Evolutionary conservation across 441 rosid genomes (phyloP).

Genomic region (Rhodomyrtus psidioides): DNA sequence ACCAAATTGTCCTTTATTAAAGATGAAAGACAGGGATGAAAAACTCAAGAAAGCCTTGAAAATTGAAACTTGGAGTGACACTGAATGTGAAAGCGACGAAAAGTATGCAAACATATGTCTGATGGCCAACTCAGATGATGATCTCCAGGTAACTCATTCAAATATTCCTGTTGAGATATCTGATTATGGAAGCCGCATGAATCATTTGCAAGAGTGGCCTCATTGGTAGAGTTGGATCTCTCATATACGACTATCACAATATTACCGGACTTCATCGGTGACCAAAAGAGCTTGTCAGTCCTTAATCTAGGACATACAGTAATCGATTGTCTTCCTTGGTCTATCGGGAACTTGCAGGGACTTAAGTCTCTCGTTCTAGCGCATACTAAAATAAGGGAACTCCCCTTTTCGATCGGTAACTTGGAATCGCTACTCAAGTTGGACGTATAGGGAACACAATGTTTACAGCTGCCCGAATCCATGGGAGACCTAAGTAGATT

Average conservation of each 20-base stretch:
- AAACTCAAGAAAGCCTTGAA: too few species aligned
- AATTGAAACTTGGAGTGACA: too few species aligned
- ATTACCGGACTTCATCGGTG: background rate
- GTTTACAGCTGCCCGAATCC: fast-evolving
- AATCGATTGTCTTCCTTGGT: background rate
- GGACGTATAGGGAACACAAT: background rate
- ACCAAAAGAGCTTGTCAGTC: background rate
- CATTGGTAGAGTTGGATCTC: background rate
- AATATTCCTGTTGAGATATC: too few species aligned
- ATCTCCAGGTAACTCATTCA: too few species aligned
- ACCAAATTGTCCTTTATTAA: too few species aligned
- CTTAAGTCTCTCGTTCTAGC: background rate
- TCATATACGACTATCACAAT: background rate
- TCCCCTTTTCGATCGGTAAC: fast-evolving
- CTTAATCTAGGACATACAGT: fast-evolving
- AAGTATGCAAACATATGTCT: too few species aligned
- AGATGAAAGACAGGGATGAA: too few species aligned
- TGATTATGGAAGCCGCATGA: too few species aligned
- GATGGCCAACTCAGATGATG: too few species aligned
- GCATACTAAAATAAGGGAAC: background rate
- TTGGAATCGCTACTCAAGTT: background rate
- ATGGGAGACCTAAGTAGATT: background rate
- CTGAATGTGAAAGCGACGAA: too few species aligned
- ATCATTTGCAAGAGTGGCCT: fast-evolving
- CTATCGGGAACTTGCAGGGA: background rate